These are phyloP conservation scores for Lepidium africanum DNA, from an alignment of 345 rosid species.

Conservation along the genomic window DNA sequence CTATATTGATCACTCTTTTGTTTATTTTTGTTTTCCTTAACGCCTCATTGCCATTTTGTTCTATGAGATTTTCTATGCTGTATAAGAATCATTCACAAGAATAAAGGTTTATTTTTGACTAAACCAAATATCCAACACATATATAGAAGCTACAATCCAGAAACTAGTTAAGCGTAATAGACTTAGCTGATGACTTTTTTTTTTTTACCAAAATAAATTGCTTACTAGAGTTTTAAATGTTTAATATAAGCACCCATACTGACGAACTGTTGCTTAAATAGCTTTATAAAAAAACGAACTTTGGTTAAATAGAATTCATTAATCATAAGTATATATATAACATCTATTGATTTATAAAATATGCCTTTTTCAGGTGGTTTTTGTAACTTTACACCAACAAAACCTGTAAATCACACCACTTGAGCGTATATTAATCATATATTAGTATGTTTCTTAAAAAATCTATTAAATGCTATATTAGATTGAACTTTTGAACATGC, in stretches of 20 bases:
- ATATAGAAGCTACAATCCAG: neutral
- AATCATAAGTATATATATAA: too few species aligned
- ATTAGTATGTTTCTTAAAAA: neutral
- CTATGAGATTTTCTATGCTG: neutral
- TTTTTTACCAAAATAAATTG: too few species aligned
- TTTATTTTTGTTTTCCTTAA: neutral
- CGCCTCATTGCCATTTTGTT: neutral
- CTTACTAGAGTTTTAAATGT: neutral
- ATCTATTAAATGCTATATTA: neutral
- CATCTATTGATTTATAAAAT: neutral
- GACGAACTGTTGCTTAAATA: neutral
- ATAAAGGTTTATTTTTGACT: neutral
- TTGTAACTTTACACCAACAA: neutral
- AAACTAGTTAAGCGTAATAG: too few species aligned
- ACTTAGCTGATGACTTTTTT: too few species aligned
- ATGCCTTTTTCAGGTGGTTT: conserved; percentile 4
- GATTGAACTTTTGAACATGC: neutral
- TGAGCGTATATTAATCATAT: neutral
- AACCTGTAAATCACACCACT: neutral
- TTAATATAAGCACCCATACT: neutral
- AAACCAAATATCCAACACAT: conserved; percentile 1
- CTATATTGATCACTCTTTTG: neutral
- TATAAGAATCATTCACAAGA: neutral
- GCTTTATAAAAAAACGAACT: too few species aligned
- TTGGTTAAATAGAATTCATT: too few species aligned